Percentiles rank a stretch among this genome's conserved stretches.
Evolutionary conservation across 345 rosid species (phyloP).

Genomic region (Aquilaria malaccensis): DNA sequence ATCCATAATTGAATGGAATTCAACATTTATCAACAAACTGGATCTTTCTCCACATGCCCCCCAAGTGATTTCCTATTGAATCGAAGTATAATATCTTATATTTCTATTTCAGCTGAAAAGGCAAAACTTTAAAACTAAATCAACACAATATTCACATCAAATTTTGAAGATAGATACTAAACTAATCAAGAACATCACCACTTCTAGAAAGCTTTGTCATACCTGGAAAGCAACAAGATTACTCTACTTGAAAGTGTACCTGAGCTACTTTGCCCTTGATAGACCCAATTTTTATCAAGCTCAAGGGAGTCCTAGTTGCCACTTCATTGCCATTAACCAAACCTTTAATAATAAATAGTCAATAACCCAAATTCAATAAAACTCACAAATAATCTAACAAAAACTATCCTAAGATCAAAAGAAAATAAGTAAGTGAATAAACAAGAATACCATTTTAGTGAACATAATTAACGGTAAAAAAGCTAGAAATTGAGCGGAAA

Average conservation of each 20-base stretch:
- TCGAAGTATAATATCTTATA: too few relatives aligned
- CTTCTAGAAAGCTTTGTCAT: not conserved
- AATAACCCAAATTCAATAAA: not conserved
- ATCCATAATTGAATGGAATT: too few relatives aligned
- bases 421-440: not conserved
- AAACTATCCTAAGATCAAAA: too few relatives aligned
- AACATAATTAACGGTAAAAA: conserved; percentile 52
- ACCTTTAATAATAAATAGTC: conserved; percentile 26
- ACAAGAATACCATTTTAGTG: conserved; percentile 39
- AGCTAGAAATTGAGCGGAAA: conserved; percentile 57
- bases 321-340: conserved; percentile 35
- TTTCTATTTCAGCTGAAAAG: not conserved
- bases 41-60: too few relatives aligned
- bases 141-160: not conserved
- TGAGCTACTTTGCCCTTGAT: conserved; percentile 40
- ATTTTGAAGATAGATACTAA: not conserved
- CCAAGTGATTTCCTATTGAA: too few relatives aligned
- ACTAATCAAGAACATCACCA: not conserved
- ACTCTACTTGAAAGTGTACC: conserved; percentile 28
- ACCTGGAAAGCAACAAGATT: not conserved
- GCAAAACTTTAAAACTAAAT: not conserved
- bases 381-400: too few relatives aligned
- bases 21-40: too few relatives aligned
- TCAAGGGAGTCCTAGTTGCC: conserved; percentile 64
- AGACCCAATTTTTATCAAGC: conserved; percentile 38